Conservation (phyloP, 495 filamentous ascomycete species). For the Lasiosphaeria ovina region DNA sequence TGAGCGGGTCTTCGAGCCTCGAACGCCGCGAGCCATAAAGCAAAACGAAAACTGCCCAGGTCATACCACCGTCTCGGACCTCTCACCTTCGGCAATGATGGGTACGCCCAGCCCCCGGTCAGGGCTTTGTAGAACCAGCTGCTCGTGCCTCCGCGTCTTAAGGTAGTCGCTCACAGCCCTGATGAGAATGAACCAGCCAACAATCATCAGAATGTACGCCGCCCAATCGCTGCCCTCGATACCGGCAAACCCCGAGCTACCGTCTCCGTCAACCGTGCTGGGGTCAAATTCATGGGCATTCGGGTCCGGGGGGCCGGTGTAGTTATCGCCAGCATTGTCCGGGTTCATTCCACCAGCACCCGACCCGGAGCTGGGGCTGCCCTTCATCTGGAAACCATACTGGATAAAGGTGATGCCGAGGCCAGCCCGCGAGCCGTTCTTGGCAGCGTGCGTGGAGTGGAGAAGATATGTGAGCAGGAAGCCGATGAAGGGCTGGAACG, state of each 20-base stretch:
- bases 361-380: constrained; percentile 20
- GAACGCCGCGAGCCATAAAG: background rate
- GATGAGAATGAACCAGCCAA: constrained; percentile 97
- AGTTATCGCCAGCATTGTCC: constrained; percentile 53
- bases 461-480: constrained; percentile 97
- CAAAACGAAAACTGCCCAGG: background rate
- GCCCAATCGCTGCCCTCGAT: constrained; percentile 78
- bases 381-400: constrained; percentile 92
- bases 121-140: constrained; percentile 88
- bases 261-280: constrained; percentile 50
- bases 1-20: no score
- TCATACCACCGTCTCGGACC: constrained; percentile 77
- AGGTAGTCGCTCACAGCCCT: constrained; percentile 85
- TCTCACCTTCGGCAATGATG: constrained; percentile 85
- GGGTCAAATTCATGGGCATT: constrained; percentile 89
- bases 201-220: constrained; percentile 93
- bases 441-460: constrained; percentile 95
- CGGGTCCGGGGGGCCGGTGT: constrained; percentile 71
- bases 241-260: constrained; percentile 40
- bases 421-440: constrained; percentile 92
- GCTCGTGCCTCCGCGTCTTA: constrained; percentile 82
- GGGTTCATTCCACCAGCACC: constrained; percentile 44
- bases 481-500: constrained; percentile 86
- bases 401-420: constrained; percentile 95
- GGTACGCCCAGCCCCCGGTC: constrained; percentile 84